These are phyloP conservation scores for Sorghum bicolor DNA, from an alignment of 176 grass and related monocot genomes.

Conservation along the genomic window DNA sequence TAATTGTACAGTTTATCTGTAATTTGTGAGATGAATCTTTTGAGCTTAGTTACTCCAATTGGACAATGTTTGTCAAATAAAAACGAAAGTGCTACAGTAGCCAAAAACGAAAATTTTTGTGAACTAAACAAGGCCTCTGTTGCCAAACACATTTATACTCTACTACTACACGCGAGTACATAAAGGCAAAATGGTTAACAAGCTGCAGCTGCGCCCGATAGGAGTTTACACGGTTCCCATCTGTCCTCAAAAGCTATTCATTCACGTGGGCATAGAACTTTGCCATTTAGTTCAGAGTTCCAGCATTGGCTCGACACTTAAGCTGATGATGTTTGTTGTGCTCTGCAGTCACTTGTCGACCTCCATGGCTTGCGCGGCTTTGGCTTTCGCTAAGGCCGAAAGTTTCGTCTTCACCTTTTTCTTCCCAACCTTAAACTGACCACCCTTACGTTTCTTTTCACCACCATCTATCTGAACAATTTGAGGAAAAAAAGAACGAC, in stretches of 20 bases:
- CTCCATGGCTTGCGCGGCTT: constrained; percentile 78
- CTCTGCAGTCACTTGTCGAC: constrained; percentile 45
- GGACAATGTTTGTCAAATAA: too few species aligned
- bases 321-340: not conserved
- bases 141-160: not conserved
- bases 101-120: too few species aligned
- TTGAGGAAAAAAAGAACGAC: not conserved
- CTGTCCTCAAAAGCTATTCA: not conserved
- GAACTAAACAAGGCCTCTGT: too few species aligned
- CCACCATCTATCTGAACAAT: constrained; percentile 61
- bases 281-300: not conserved
- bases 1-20: too few species aligned
- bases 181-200: not conserved
- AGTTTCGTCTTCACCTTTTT: constrained; percentile 88
- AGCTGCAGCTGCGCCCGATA: not conserved
- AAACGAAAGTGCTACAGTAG: too few species aligned
- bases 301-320: not conserved
- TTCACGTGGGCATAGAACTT: not conserved
- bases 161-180: not conserved
- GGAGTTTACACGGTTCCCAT: not conserved
- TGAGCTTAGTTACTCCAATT: too few species aligned
- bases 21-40: too few species aligned
- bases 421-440: constrained; percentile 77
- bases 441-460: constrained; percentile 48
- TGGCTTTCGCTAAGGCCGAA: constrained; percentile 66